phyloP scores from a whole-genome alignment of 768 basidiomycete species.

The Amylocystis lapponica region DNA sequence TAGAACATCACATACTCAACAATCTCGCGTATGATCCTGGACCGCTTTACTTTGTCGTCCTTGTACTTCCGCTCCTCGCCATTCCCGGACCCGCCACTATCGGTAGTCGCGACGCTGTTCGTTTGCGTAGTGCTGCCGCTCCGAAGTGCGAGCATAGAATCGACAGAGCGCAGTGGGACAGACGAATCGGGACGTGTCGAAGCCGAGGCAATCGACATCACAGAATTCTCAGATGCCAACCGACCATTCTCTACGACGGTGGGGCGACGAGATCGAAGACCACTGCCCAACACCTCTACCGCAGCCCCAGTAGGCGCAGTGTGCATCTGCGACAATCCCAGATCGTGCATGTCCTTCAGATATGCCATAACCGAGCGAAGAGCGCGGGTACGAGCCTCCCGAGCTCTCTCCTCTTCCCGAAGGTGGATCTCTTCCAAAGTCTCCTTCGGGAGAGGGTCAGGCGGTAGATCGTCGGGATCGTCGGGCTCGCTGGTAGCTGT shows the following conservation, averaged over 20 bases:
- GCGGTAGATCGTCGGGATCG: constrained; percentile 31
- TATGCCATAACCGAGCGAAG: constrained; percentile 94
- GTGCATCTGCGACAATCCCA: constrained; percentile 58
- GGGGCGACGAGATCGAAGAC: constrained; percentile 55
- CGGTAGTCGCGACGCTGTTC: constrained; percentile 67
- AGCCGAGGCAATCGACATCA: constrained; percentile 34
- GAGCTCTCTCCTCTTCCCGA: constrained; percentile 65
- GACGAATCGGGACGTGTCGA: constrained; percentile 35
- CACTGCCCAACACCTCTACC: constrained; percentile 2
- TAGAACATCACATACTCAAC: constrained; percentile 57
- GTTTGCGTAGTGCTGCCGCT: constrained; percentile 60
- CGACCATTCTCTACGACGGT: constrained; percentile 57
- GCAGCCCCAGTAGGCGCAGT: constrained; percentile 9
- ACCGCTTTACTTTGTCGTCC: constrained; percentile 82
- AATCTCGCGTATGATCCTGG: constrained; percentile 85
- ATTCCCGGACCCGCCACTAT: constrained; percentile 69
- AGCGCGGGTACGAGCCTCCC: constrained; percentile 72
- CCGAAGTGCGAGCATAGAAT: constrained; percentile 55
- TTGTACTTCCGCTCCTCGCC: constrained; percentile 83
- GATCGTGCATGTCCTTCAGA: constrained; percentile 90
- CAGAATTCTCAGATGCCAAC: constrained; percentile 42
- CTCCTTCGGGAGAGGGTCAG: constrained; percentile 39
- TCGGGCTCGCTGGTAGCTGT: constrained; percentile 34
- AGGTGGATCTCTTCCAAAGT: constrained; percentile 44
- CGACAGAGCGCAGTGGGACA: constrained; percentile 58